phyloP scores from a whole-genome alignment of 169 alveolate species.

The Perkinsus chesapeaki region DNA sequence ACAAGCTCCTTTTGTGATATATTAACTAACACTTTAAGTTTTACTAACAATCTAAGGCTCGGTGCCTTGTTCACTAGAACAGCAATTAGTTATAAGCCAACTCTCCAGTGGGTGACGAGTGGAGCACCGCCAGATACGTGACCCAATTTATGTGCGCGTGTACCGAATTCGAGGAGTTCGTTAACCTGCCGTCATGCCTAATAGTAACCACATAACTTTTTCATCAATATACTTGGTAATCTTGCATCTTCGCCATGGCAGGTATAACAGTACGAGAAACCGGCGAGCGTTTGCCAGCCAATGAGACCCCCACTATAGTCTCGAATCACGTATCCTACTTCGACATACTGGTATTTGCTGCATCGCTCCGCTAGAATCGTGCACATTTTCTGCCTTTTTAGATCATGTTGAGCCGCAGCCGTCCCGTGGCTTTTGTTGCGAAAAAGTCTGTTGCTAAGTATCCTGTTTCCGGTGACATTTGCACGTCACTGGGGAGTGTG shows the following conservation, averaged over 20 bases:
- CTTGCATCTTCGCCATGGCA: neutral
- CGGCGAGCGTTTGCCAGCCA: neutral
- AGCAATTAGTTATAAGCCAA: no score
- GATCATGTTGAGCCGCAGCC: neutral
- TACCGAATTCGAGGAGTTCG: no score
- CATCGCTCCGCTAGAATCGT: neutral
- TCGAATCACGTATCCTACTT: neutral
- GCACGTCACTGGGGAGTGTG: neutral
- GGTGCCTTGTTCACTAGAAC: no score
- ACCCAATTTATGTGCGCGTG: no score
- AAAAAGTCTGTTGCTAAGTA: neutral
- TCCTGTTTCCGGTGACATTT: neutral
- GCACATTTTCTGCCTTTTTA: neutral
- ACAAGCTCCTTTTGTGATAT: no score
- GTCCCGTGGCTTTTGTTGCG: neutral
- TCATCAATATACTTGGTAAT: no score
- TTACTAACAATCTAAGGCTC: no score
- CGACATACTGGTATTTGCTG: neutral
- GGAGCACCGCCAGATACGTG: no score
- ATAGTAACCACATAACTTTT: no score
- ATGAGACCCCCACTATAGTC: neutral
- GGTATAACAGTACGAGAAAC: neutral
- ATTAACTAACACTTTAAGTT: no score
- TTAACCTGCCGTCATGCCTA: no score
- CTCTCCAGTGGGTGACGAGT: no score